Percentiles rank a stretch among this genome's conserved stretches.
Conservation (phyloP, 2,329 filamentous ascomycete species). For the Rutstroemia sp. region DNA sequence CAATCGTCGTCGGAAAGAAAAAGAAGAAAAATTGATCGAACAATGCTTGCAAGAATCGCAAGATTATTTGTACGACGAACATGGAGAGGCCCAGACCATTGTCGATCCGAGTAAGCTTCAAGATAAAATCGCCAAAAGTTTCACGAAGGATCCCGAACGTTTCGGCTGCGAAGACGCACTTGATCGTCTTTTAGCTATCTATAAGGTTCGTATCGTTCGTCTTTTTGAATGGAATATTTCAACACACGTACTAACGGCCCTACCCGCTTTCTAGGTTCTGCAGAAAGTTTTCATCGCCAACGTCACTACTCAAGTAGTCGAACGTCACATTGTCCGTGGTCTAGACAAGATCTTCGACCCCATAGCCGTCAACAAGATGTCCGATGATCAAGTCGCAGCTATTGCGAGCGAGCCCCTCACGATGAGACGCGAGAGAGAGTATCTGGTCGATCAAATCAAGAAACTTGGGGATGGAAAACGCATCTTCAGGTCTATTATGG, state of each 20-base stretch:
- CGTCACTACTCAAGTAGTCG: slow-evolving; percentile 29
- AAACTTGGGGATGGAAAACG: slow-evolving; percentile 23
- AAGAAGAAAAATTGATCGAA: slow-evolving; percentile 6
- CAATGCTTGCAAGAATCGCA: neutral
- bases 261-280: slow-evolving; percentile 19
- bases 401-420: slow-evolving; percentile 24
- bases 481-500: slow-evolving; percentile 22
- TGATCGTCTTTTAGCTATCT: slow-evolving; percentile 28
- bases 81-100: neutral
- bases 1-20: slow-evolving; percentile 14
- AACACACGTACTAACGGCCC: neutral
- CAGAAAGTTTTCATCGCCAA: slow-evolving; percentile 31
- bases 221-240: neutral
- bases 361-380: slow-evolving; percentile 11
- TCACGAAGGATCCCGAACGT: slow-evolving; percentile 24
- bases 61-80: neutral
- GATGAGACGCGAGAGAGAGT: slow-evolving; percentile 18
- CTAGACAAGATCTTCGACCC: slow-evolving; percentile 14
- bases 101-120: neutral
- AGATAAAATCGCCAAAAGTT: neutral
- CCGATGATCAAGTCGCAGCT: slow-evolving; percentile 12
- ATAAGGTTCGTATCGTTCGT: slow-evolving; percentile 24
- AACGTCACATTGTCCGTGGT: slow-evolving; percentile 13
- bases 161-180: slow-evolving; percentile 28
- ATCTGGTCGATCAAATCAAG: slow-evolving; percentile 22